Conservation (phyloP, 768 basidiomycete species). For the Tylopilus vinaceipallidus region DNA sequence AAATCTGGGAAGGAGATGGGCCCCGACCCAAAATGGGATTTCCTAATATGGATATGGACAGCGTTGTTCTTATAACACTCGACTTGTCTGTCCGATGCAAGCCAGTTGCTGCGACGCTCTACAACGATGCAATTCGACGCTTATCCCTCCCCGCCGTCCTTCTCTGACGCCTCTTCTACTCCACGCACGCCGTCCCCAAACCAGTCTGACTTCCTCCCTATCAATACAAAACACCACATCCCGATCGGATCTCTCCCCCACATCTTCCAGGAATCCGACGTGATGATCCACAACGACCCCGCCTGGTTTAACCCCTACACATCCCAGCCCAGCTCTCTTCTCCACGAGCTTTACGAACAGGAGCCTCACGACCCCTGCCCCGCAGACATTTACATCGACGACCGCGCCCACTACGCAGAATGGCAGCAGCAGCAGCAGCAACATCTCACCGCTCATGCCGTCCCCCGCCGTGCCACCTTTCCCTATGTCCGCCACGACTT, state of each 20-base stretch:
- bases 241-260: constrained; percentile 45
- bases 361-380: constrained; percentile 45
- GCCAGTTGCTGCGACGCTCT: constrained; percentile 24
- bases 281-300: constrained; percentile 38
- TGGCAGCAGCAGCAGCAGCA: constrained; percentile 39
- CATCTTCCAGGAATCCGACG: constrained; percentile 46
- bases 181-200: constrained; percentile 75
- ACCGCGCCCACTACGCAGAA: constrained; percentile 34
- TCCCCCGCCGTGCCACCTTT: constrained; percentile 66
- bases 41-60: constrained; percentile 22
- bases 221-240: constrained; percentile 38
- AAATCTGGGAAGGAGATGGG: constrained; percentile 36
- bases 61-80: constrained; percentile 36
- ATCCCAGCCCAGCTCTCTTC: constrained; percentile 47
- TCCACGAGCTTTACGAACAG: constrained; percentile 71
- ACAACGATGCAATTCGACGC: constrained; percentile 55
- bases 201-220: constrained; percentile 33
- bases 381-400: constrained; percentile 34
- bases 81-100: constrained; percentile 7
- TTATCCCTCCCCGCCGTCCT: constrained; percentile 48
- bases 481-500: constrained; percentile 76
- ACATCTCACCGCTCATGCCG: constrained; percentile 30
- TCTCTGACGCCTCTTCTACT: constrained; percentile 64
- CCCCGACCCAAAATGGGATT: constrained; percentile 26
- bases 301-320: constrained; percentile 34